Evolutionary conservation across 1,139 yeast genomes (phyloP).

Genomic region (Yamadazyma spencermartinsiae): DNA sequence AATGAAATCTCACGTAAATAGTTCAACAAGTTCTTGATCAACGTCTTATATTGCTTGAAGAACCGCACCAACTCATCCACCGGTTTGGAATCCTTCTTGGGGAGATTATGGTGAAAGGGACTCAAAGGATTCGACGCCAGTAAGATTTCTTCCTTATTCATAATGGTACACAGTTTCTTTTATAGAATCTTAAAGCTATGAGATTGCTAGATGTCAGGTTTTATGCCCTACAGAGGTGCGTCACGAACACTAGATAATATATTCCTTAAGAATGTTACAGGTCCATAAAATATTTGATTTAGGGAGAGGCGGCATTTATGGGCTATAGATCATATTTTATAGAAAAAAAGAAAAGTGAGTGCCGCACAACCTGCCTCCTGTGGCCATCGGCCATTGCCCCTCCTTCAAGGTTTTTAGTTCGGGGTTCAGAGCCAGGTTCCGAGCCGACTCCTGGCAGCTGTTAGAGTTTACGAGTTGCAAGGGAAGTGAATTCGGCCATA

Average conservation of each 20-base stretch:
- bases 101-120: slow-evolving; percentile 44
- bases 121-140: slow-evolving; percentile 37
- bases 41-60: slow-evolving; percentile 71
- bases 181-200: neutral
- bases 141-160: slow-evolving; percentile 31
- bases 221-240: no score
- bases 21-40: slow-evolving; percentile 59
- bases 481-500: no score
- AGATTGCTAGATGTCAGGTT: no score
- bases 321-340: no score
- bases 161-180: neutral
- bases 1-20: slow-evolving; percentile 64
- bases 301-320: neutral
- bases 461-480: no score
- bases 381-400: neutral
- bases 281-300: neutral
- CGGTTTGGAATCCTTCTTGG: slow-evolving; percentile 44
- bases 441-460: no score
- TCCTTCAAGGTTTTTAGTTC: neutral
- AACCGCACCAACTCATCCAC: slow-evolving; percentile 53
- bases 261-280: neutral
- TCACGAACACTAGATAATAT: slow-evolving; percentile 1
- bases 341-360: neutral
- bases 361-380: neutral
- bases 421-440: neutral